These are phyloP conservation scores for Pichia membranifaciens DNA, from an alignment of 805 yeast genomes.

Conservation along the genomic window DNA sequence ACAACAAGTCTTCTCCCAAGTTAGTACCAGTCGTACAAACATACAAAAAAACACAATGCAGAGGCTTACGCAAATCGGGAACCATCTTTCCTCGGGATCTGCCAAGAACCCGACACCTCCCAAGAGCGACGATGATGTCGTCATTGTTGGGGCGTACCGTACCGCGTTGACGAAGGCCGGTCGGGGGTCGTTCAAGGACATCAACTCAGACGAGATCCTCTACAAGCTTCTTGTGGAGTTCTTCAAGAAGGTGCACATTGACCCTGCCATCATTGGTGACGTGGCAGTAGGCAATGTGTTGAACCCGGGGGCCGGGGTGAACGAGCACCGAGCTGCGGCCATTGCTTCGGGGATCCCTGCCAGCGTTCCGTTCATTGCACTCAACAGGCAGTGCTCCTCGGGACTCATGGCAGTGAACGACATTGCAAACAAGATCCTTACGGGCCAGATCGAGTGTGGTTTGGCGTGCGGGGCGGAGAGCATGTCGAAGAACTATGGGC, in stretches of 20 bases:
- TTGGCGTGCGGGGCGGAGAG: conserved; percentile 91
- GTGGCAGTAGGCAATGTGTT: conserved; percentile 88
- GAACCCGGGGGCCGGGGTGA: conserved; percentile 90
- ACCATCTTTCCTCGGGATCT: conserved; percentile 5
- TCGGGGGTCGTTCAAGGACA: conserved; percentile 78
- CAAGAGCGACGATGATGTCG: conserved; percentile 57
- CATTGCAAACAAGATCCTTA: conserved; percentile 78
- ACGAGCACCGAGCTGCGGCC: conserved; percentile 88
- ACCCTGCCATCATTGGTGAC: conserved; percentile 61
- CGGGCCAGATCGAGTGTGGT: conserved; percentile 89
- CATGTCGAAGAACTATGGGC: conserved; percentile 88
- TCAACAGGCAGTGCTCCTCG: conserved; percentile 93
- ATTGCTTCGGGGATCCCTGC: conserved; percentile 89
- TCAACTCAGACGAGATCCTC: conserved; percentile 74
- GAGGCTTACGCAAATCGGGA: conserved; percentile 13
- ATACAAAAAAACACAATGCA: conserved; percentile 10
- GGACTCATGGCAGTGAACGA: conserved; percentile 89
- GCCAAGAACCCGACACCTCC: not conserved
- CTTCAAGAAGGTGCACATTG: conserved; percentile 48
- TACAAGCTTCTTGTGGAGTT: conserved; percentile 58
- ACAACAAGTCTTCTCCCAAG: no score
- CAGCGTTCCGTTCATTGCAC: conserved; percentile 68
- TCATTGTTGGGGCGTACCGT: conserved; percentile 83
- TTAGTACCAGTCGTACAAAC: not conserved
- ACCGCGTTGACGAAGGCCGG: conserved; percentile 88